These are phyloP conservation scores for Ogataea chonburiensis DNA, from an alignment of 805 yeast species.

Conservation along the genomic window DNA sequence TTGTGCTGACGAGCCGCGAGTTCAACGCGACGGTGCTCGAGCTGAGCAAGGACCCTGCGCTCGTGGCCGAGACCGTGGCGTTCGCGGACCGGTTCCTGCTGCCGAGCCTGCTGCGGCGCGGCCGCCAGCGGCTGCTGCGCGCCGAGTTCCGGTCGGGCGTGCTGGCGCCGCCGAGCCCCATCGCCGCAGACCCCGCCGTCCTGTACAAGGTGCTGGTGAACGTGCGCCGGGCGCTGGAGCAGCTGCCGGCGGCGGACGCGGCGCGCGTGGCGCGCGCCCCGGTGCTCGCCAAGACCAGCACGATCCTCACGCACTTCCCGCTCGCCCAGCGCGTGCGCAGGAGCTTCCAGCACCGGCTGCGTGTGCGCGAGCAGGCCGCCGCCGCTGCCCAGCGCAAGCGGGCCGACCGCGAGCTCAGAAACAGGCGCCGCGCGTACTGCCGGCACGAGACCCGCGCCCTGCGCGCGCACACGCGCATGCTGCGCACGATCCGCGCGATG, in stretches of 20 bases:
- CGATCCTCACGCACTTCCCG: neutral
- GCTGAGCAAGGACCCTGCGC: conserved; percentile 21
- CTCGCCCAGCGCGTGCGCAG: neutral
- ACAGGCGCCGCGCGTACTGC: no score
- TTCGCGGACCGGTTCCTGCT: conserved; percentile 31
- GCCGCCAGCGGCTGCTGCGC: conserved; percentile 5
- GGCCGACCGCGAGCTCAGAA: no score
- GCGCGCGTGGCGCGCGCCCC: conserved; percentile 1
- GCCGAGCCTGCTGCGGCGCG: conserved; percentile 20
- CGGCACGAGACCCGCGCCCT: no score
- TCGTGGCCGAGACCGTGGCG: conserved; percentile 23
- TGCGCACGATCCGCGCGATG: no score
- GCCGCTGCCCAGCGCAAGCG: neutral
- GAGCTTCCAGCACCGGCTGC: neutral
- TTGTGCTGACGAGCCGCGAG: conserved; percentile 28
- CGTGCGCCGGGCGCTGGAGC: conserved; percentile 1
- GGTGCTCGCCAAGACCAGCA: neutral
- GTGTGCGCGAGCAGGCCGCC: neutral
- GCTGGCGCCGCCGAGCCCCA: neutral
- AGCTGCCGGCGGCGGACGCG: neutral
- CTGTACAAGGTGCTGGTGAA: conserved; percentile 14
- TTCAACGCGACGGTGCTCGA: conserved; percentile 30
- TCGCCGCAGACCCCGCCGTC: conserved; percentile 5
- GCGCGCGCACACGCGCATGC: no score
- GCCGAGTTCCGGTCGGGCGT: conserved; percentile 9